phyloP scores from a whole-genome alignment of 441 rosid genomes.

The Dalechampia spathulata region DNA sequence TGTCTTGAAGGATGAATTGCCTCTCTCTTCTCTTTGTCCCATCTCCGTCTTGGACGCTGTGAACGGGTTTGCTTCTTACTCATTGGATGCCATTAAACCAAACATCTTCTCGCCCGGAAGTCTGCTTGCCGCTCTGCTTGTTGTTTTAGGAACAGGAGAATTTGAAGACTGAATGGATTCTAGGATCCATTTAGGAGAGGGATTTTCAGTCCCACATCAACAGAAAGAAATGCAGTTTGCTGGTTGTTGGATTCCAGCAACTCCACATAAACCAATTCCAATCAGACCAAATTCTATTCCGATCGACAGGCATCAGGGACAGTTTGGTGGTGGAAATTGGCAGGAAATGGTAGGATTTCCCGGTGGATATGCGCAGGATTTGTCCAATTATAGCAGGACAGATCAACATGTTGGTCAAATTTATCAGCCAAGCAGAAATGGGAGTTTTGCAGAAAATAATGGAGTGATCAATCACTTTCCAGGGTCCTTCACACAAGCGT shows the following conservation, averaged over 20 bases:
- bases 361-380: slow-evolving; percentile 28
- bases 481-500: slow-evolving; percentile 25
- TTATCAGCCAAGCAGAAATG: slow-evolving; percentile 20
- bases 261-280: slow-evolving; percentile 41
- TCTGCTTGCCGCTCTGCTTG: too few relatives aligned
- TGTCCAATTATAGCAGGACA: slow-evolving; percentile 17
- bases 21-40: too few relatives aligned
- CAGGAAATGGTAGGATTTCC: slow-evolving; percentile 29
- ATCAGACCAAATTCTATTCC: slow-evolving; percentile 23
- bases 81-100: too few relatives aligned
- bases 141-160: not conserved
- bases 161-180: slow-evolving; percentile 31
- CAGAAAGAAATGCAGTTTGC: slow-evolving; percentile 26
- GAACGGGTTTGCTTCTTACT: too few relatives aligned
- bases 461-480: slow-evolving; percentile 27
- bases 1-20: too few relatives aligned
- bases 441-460: slow-evolving; percentile 19
- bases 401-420: slow-evolving; percentile 21
- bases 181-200: slow-evolving; percentile 30
- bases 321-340: slow-evolving; percentile 23
- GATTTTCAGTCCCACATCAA: slow-evolving; percentile 27
- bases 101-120: too few relatives aligned
- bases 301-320: slow-evolving; percentile 21
- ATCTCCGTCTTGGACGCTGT: too few relatives aligned
- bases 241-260: slow-evolving; percentile 44